These are phyloP conservation scores for Alloteropsis semialata DNA, from an alignment of 176 grass and related monocot genomes.

Conservation along the genomic window DNA sequence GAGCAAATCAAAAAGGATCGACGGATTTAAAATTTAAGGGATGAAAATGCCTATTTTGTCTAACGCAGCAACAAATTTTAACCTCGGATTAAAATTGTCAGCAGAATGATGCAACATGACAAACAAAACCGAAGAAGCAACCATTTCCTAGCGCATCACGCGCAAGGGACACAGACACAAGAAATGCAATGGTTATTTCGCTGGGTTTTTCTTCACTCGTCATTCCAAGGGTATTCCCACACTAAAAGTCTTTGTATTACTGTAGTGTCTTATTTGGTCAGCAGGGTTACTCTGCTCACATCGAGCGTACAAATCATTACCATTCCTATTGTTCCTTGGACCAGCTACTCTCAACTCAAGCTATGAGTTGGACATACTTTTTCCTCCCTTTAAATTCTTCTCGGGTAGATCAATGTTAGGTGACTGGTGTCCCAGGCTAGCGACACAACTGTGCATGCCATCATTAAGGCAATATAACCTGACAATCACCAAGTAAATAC, in stretches of 20 bases:
- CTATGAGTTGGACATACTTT: not conserved
- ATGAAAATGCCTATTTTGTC: too few relatives aligned
- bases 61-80: not conserved
- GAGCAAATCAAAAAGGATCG: too few relatives aligned
- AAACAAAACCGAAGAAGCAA: slow-evolving; percentile 15
- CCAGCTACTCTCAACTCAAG: not conserved
- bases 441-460: not conserved
- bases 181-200: not conserved
- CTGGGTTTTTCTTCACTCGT: not conserved
- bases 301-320: not conserved
- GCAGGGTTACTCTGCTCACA: not conserved
- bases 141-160: not conserved
- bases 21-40: too few relatives aligned
- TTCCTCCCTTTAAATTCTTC: not conserved
- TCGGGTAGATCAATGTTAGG: not conserved
- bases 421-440: not conserved
- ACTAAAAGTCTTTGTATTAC: not conserved
- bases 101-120: slow-evolving; percentile 11
- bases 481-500: not conserved
- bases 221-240: not conserved
- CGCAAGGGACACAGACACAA: not conserved
- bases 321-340: not conserved
- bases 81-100: not conserved
- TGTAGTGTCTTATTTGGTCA: not conserved
- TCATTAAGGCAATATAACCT: not conserved